A percentile compares a stretch with the other conserved stretches of the same genome.
These are phyloP conservation scores for Erigeron philadelphicus DNA, from an alignment of 140 eudicot genomes.

Conservation along the genomic window DNA sequence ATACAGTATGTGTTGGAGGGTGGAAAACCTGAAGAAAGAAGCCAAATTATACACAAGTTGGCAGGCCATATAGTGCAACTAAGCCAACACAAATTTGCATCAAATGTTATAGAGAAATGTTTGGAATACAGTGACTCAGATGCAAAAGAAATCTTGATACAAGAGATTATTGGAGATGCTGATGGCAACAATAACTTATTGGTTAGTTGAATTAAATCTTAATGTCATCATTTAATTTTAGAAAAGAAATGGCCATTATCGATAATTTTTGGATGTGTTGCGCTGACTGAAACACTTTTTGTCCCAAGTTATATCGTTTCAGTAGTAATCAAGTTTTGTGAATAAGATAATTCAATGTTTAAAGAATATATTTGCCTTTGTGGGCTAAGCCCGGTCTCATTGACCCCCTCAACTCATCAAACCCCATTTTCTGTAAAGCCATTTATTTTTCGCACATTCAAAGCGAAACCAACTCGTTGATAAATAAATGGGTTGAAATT, in stretches of 20 bases:
- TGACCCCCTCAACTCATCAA: too few relatives aligned
- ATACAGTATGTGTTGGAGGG: constrained; percentile 78
- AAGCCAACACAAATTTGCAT: constrained; percentile 94
- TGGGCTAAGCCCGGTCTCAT: too few relatives aligned
- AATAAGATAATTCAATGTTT: too few relatives aligned
- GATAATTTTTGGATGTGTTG: too few relatives aligned
- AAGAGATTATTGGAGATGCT: constrained; percentile 47
- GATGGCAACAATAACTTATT: constrained; percentile 64
- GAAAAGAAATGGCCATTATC: background rate
- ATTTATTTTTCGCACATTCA: too few relatives aligned
- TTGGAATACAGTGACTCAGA: constrained; percentile 58
- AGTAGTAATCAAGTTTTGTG: too few relatives aligned
- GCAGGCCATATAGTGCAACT: constrained; percentile 53
- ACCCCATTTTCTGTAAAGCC: too few relatives aligned
- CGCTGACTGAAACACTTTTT: too few relatives aligned
- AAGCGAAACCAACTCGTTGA: too few relatives aligned
- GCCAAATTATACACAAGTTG: constrained; percentile 53
- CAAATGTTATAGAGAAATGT: constrained; percentile 85
- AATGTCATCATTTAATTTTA: background rate
- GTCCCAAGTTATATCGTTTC: too few relatives aligned
- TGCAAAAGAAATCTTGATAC: constrained; percentile 49
- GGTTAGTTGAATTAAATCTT: constrained; percentile 36
- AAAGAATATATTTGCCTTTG: too few relatives aligned
- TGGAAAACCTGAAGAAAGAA: constrained; percentile 63
- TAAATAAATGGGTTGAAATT: too few relatives aligned